Evolutionary conservation across 768 basidiomycete genomes (phyloP), one percentile per base, ranked within the genome.

Genomic region (Tulasnella sp.): DNA sequence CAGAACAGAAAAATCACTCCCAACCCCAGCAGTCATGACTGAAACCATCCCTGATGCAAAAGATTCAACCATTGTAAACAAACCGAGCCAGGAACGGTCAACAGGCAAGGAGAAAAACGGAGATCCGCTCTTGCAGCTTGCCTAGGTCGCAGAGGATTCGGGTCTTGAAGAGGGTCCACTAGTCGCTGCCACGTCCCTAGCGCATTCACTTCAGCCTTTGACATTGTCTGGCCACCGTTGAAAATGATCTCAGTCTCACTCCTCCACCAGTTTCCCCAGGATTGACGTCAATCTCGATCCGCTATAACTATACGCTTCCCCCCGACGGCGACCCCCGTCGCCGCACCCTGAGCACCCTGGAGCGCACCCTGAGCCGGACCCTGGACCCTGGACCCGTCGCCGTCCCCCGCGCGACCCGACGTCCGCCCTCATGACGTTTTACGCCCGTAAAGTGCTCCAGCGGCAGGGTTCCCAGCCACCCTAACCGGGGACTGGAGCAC

Each of bases 241-340:
- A 26, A 40, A 47, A 14, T 44, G 47, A 29, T 41, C 39, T 67
- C 69, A 52, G n/a, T 59, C 42, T 11, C 47, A 47, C 17, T 22
- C 72, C 29, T 65, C 74, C 39, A 19, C 32, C 26, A 52, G 37
- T 5, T 71, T 67, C 39, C 59, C 69, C 26, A 62, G 72, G 11
- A 80, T 81, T 66, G 83, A 85, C 71, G 82, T 85, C 37, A 97
- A 99, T 81, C 88, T 99, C 9, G 97, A 97, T 8, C 90, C 94
- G 3, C 86, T 98, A n/a, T n/a, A n/a, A n/a, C n/a, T n/a, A n/a
- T n/a, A n/a, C n/a, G n/a, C n/a, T n/a, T n/a, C n/a, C n/a, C n/a
- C n/a, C n/a, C n/a, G n/a, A n/a, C n/a, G n/a, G n/a, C n/a, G n/a
- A n/a, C n/a, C n/a, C n/a, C n/a, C n/a, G n/a, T n/a, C n/a, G n/a